Percentiles rank a stretch among this genome's conserved stretches.
phyloP scores from a whole-genome alignment of 192 early-diverging fungal genomes.

The Coemansia erecta region DNA sequence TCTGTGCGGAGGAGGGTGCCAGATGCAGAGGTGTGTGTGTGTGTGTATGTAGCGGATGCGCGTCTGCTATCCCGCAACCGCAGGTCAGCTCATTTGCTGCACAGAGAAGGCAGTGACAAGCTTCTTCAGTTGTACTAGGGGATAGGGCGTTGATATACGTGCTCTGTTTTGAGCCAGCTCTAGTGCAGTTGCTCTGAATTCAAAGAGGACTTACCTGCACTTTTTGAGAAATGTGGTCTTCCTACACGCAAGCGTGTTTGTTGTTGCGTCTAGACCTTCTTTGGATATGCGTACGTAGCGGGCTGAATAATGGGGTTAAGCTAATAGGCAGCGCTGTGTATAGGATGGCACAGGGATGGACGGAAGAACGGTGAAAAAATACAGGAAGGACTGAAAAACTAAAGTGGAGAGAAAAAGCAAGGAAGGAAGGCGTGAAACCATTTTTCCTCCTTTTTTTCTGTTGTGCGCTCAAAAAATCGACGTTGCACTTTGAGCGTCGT shows the following conservation, averaged over 20 bases:
- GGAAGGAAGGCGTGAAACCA: not conserved
- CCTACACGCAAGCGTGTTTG: too few relatives aligned
- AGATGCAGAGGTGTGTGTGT: not conserved
- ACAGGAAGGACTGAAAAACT: not conserved
- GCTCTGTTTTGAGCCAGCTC: too few relatives aligned
- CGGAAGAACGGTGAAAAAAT: not conserved
- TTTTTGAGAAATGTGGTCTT: too few relatives aligned
- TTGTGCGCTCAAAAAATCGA: not conserved
- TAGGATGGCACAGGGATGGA: not conserved
- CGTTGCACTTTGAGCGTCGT: too few relatives aligned
- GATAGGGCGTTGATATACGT: too few relatives aligned
- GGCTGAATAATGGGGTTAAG: not conserved
- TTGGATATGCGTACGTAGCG: not conserved
- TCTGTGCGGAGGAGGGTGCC: not conserved
- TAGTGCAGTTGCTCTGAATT: too few relatives aligned
- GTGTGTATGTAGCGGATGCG: not conserved
- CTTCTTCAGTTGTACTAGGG: too few relatives aligned
- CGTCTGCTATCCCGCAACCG: too few relatives aligned
- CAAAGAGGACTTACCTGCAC: not conserved
- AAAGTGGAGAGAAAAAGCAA: constrained; percentile 1
- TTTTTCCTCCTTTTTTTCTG: constrained; percentile 3
- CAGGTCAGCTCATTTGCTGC: too few relatives aligned
- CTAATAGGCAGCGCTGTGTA: not conserved
- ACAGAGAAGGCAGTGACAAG: too few relatives aligned
- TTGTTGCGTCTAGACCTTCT: too few relatives aligned